Conservation (phyloP, 1,139 yeast species). For the Hemisphaericaspora xylofermentans region DNA sequence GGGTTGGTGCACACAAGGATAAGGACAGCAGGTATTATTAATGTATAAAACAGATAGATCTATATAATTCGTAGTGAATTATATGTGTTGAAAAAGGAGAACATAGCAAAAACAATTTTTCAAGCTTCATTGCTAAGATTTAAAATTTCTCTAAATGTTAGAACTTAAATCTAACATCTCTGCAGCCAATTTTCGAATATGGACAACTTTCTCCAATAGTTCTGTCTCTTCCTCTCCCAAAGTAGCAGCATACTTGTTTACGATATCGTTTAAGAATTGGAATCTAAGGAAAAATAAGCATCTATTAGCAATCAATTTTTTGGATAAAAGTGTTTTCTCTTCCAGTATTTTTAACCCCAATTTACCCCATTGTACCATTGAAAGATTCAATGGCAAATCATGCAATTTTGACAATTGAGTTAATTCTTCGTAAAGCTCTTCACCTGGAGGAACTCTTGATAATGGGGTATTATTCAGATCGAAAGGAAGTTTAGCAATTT, state of each 20-base stretch:
- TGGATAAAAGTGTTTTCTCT: constrained; percentile 20
- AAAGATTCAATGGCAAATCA: constrained; percentile 5
- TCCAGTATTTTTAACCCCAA: constrained; percentile 5
- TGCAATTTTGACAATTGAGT: constrained; percentile 3
- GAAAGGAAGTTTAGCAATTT: neutral
- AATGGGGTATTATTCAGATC: constrained; percentile 7
- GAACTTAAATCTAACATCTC: constrained; percentile 6
- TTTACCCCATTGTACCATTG: constrained; percentile 6
- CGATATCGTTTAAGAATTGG: constrained; percentile 19
- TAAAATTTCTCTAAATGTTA: neutral
- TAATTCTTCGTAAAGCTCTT: neutral
- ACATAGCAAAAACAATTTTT: too few relatives aligned
- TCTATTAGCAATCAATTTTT: constrained; percentile 33
- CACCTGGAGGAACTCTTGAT: constrained; percentile 3
- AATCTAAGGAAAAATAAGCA: constrained; percentile 38
- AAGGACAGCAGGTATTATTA: constrained; percentile 2
- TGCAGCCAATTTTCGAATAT: constrained; percentile 4
- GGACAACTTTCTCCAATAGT: constrained; percentile 5
- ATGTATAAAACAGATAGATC: neutral
- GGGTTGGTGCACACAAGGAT: constrained; percentile 70
- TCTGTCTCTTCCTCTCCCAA: constrained; percentile 6
- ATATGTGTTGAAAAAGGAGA: too few relatives aligned
- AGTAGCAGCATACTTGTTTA: constrained; percentile 34
- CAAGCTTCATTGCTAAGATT: too few relatives aligned
- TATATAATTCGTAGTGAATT: neutral